Percentiles rank a stretch among this genome's conserved stretches.
Conservation (phyloP, 805 yeast genomes). For the Candida ortonii region DNA sequence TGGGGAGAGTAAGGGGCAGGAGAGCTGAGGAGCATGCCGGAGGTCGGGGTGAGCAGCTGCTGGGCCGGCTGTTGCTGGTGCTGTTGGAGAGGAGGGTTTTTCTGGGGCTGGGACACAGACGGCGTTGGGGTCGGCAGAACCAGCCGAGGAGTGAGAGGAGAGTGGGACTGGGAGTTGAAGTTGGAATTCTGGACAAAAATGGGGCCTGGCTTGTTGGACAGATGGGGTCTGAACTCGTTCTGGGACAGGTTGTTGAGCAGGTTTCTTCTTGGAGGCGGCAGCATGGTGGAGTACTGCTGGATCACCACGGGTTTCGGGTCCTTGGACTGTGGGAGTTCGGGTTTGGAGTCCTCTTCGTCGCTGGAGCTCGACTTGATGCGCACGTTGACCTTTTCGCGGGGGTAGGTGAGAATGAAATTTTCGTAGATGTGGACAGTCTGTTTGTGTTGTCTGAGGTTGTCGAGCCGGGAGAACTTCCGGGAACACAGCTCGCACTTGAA, state of each 20-base stretch:
- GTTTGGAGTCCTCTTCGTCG: slow-evolving; percentile 14
- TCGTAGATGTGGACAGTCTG: slow-evolving; percentile 75
- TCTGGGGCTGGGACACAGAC: slow-evolving; percentile 3
- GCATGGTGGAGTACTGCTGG: slow-evolving; percentile 24
- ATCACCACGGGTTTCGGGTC: slow-evolving; percentile 14
- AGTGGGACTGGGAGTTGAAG: slow-evolving; percentile 10
- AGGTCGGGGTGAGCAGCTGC: slow-evolving; percentile 21
- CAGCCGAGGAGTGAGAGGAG: slow-evolving; percentile 13
- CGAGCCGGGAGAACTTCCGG: slow-evolving; percentile 77
- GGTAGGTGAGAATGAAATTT: slow-evolving; percentile 32
- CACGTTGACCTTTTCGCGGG: slow-evolving; percentile 33
- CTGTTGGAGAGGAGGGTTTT: too few species aligned
- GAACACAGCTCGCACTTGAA: slow-evolving; percentile 82
- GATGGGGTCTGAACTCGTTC: slow-evolving; percentile 30
- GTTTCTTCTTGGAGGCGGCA: slow-evolving; percentile 32
- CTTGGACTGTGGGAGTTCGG: not conserved
- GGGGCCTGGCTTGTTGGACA: slow-evolving; percentile 32
- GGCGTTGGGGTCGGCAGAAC: slow-evolving; percentile 5
- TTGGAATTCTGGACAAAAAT: slow-evolving; percentile 26
- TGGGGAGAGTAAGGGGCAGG: slow-evolving; percentile 11
- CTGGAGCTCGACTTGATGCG: slow-evolving; percentile 22
- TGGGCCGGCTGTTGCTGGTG: slow-evolving; percentile 6
- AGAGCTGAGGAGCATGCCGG: slow-evolving; percentile 12
- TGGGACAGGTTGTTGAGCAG: slow-evolving; percentile 11
- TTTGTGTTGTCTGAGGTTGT: slow-evolving; percentile 86